These are phyloP conservation scores for Blastobotrys buckinghamii DNA, from an alignment of 1,139 yeast species.

Conservation along the genomic window DNA sequence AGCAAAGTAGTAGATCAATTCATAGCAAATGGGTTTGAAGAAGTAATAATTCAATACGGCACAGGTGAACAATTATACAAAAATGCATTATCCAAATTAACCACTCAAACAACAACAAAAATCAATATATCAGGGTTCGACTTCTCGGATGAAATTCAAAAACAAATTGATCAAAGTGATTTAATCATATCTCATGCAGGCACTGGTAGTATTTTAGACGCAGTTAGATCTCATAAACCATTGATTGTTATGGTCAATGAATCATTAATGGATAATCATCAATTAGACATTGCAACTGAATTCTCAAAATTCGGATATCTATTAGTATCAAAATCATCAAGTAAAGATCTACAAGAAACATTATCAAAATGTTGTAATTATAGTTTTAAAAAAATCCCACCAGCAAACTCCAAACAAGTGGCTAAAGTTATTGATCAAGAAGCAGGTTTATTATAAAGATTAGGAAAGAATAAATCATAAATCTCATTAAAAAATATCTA, in stretches of 20 bases:
- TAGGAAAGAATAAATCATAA: too few species aligned
- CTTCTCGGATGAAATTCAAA: slow-evolving; percentile 39
- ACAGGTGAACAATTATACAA: slow-evolving; percentile 30
- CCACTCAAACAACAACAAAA: background rate
- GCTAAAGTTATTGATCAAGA: slow-evolving; percentile 23
- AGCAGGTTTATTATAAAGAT: slow-evolving; percentile 20
- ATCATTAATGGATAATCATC: slow-evolving; percentile 79
- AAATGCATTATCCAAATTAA: background rate
- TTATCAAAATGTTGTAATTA: slow-evolving; percentile 12
- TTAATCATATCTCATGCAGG: slow-evolving; percentile 84
- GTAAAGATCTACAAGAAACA: slow-evolving; percentile 13
- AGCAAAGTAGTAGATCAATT: slow-evolving; percentile 37
- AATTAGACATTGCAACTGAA: slow-evolving; percentile 64
- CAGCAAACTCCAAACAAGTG: slow-evolving; percentile 20
- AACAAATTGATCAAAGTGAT: slow-evolving; percentile 39
- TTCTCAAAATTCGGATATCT: slow-evolving; percentile 40
- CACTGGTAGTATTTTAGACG: slow-evolving; percentile 86
- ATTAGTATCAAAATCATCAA: slow-evolving; percentile 17
- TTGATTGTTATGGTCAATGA: slow-evolving; percentile 69
- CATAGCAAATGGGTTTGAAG: slow-evolving; percentile 33
- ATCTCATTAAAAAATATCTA: background rate
- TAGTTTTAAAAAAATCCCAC: slow-evolving; percentile 20
- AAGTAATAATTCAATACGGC: slow-evolving; percentile 66
- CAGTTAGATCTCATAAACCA: slow-evolving; percentile 49
- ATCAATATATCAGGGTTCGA: slow-evolving; percentile 36